Conservation (phyloP, 768 basidiomycete species). For the Suillus tomentosus region DNA sequence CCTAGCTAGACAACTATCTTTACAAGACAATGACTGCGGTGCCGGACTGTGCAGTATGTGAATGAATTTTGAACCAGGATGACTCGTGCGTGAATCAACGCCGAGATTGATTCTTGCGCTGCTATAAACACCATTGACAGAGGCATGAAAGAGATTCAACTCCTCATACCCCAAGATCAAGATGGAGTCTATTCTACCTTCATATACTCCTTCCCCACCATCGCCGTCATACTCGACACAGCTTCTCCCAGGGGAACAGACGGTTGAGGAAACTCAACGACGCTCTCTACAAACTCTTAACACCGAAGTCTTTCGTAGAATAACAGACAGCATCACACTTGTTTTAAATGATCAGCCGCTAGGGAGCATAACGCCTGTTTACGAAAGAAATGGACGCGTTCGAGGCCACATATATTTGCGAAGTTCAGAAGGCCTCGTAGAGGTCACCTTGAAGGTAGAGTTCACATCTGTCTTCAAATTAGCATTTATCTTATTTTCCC, state of each 20-base stretch:
- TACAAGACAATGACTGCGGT: too few relatives aligned
- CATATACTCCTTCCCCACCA: slow-evolving; percentile 27
- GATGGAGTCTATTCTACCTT: slow-evolving; percentile 11
- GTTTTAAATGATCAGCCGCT: slow-evolving; percentile 26
- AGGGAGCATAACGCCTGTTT: slow-evolving; percentile 24
- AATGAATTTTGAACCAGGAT: neutral
- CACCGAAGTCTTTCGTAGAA: slow-evolving; percentile 29
- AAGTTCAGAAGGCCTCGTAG: slow-evolving; percentile 15
- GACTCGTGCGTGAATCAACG: neutral
- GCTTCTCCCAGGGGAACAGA: slow-evolving; percentile 50
- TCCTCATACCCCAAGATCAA: neutral
- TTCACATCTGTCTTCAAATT: neutral
- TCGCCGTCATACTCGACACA: slow-evolving; percentile 57
- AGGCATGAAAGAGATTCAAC: slow-evolving; percentile 9
- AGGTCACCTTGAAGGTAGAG: slow-evolving; percentile 28
- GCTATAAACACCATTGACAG: slow-evolving; percentile 2
- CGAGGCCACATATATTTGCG: slow-evolving; percentile 26
- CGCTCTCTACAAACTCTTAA: slow-evolving; percentile 4
- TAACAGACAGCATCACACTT: slow-evolving; percentile 29
- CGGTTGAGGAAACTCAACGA: slow-evolving; percentile 46
- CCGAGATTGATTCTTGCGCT: neutral
- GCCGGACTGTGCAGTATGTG: neutral
- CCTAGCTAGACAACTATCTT: too few relatives aligned
- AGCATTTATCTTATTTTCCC: slow-evolving; percentile 7
- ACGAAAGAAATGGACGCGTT: slow-evolving; percentile 22